These are phyloP conservation scores for Tolypocladium tropicale DNA, from an alignment of 2,329 filamentous ascomycete genomes.

Conservation along the genomic window DNA sequence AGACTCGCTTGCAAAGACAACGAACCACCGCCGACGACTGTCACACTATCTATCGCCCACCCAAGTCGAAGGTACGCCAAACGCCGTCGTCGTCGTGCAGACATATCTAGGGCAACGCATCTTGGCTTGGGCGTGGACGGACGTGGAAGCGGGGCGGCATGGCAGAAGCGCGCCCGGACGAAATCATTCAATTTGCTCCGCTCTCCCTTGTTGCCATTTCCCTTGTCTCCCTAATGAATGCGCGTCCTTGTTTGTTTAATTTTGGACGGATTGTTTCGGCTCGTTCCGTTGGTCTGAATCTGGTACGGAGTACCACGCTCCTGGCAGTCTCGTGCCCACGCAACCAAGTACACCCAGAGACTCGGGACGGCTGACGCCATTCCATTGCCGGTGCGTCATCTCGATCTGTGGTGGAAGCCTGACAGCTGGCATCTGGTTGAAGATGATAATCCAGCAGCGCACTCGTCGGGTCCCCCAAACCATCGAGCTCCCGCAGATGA, in stretches of 20 bases:
- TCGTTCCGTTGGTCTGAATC: background rate
- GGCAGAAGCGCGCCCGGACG: background rate
- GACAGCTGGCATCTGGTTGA: too few relatives aligned
- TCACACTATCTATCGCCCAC: background rate
- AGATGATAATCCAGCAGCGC: too few relatives aligned
- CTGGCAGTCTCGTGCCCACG: too few relatives aligned
- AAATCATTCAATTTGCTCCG: background rate
- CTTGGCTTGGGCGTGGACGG: background rate
- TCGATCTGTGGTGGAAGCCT: background rate
- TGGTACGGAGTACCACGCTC: background rate
- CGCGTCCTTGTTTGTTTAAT: too few relatives aligned
- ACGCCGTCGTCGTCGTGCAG: background rate
- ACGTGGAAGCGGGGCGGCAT: background rate
- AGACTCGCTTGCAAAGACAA: background rate
- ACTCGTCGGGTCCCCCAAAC: too few relatives aligned
- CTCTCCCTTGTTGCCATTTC: background rate
- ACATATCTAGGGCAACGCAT: background rate
- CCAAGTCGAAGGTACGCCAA: background rate
- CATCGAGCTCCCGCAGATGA: background rate
- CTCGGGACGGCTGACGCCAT: background rate
- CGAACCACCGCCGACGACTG: background rate
- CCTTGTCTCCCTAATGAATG: too few relatives aligned
- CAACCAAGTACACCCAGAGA: background rate
- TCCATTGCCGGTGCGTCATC: background rate
- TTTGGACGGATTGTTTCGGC: too few relatives aligned